Base-by-base conservation (phyloP, 2,329 filamentous ascomycete genomes). In the Cercospora canescens region DNA sequence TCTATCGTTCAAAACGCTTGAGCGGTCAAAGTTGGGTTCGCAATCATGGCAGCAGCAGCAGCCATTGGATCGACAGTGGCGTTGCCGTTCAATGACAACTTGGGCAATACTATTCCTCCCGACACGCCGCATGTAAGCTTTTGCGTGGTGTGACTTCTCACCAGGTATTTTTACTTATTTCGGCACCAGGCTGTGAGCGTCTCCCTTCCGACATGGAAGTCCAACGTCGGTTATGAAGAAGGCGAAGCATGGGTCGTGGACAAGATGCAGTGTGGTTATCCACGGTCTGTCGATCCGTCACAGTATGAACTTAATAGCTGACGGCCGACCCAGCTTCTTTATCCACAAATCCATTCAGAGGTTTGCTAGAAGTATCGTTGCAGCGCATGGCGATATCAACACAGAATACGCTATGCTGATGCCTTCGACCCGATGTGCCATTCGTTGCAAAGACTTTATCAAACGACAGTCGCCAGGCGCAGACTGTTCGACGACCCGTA, bases 151-250 rank as follows among this genome's bases (percentile, higher is more conserved):
- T 55, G 24, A 48, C 48, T 18, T 52, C 26, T 24, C 24, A 35
- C 26, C 3, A 12, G 1, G 18, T 14, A 45, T 32, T 8, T 39
- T 8, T 9, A 41, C 68, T 72, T 54, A 71, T 48, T 18, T 59
- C 21, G 21, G 56, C 6, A 24, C 28, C 70, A 97, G 94, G 95
- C 94, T 70, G 92, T 98, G 70, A 98, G 94, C 78, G 94, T 98
- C 48, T 98, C 95, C 16, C 83, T 99, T 28, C 95, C 95, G 41
- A 96, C 93, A 80, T 99, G 95, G 95, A 86, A 85, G 71, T 85
- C 93, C 70, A 98, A 96, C 74, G 84, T 99, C 41, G 94, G 88
- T 45, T 99, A 99, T 76, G 95, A 99, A 79, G 93, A 99, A 79
- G 94, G 93, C 59, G 86, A 96, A 76, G 83, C 89, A 64, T 95